Evolutionary conservation across 1,284 basidiomycete species (phyloP).

Genomic region (Schizopora paradoxa): DNA sequence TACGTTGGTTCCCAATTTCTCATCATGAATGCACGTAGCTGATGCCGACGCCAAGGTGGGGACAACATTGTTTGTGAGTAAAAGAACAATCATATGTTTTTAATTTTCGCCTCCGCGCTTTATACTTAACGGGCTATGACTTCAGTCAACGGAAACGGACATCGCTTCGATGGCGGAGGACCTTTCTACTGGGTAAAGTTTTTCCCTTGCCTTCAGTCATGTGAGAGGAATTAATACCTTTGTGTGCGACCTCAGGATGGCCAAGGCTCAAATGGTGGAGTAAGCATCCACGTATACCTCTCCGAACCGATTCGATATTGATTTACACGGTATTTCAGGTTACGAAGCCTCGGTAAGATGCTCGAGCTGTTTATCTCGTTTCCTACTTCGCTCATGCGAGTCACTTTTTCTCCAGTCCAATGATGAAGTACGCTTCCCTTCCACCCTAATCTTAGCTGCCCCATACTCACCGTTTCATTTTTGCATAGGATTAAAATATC

Average conservation of each 20-base stretch:
- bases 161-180: constrained; percentile 37
- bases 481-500: constrained; percentile 45
- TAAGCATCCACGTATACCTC: no score
- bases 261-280: constrained; percentile 33
- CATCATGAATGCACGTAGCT: neutral
- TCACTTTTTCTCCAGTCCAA: no score
- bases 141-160: constrained; percentile 37
- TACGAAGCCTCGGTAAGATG: constrained; percentile 38
- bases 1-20: constrained; percentile 4
- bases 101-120: neutral
- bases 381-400: no score
- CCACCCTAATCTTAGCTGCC: no score
- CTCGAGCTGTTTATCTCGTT: no score
- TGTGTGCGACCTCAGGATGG: constrained; percentile 28
- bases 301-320: no score
- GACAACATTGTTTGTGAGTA: constrained; percentile 26
- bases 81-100: no score
- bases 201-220: neutral
- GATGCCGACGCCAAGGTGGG: constrained; percentile 20
- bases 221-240: no score
- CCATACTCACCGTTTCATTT: no score
- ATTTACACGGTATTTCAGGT: no score
- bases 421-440: constrained; percentile 32
- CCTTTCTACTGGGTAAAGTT: constrained; percentile 33
- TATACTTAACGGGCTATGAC: neutral